A percentile compares a stretch with the other conserved stretches of the same genome.
Evolutionary conservation across 768 basidiomycete genomes (phyloP).

Genomic region (Macrolepiota dolichaula): DNA sequence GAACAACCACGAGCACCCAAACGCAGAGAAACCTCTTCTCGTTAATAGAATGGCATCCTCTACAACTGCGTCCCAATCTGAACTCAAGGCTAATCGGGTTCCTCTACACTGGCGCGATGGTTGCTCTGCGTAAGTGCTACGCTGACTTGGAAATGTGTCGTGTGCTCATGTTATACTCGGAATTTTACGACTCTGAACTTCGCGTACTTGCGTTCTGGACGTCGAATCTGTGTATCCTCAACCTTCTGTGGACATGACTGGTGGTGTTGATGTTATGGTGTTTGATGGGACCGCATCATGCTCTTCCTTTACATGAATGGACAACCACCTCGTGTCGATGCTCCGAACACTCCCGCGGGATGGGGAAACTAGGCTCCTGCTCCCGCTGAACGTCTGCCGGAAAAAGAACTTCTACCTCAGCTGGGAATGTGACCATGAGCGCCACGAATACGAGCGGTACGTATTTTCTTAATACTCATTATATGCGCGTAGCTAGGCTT

Average conservation of each 20-base stretch:
- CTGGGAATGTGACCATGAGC: constrained; percentile 94
- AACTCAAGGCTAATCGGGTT: constrained; percentile 71
- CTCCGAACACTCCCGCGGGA: not conserved
- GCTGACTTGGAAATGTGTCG: not conserved
- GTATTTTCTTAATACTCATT: constrained; percentile 20
- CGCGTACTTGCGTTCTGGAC: not conserved
- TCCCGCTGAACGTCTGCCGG: constrained; percentile 87
- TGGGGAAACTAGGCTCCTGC: constrained; percentile 57
- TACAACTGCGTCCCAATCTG: constrained; percentile 78
- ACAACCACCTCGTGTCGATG: not conserved
- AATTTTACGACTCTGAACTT: not conserved
- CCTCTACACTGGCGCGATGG: constrained; percentile 86
- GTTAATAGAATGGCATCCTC: constrained; percentile 55
- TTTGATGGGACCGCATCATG: not conserved
- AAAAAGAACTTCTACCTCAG: constrained; percentile 73
- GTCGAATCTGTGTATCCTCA: not conserved
- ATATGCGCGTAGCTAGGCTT: not conserved
- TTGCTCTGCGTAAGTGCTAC: constrained; percentile 77
- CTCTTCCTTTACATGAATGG: not conserved
- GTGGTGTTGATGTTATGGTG: not conserved
- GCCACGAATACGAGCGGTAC: constrained; percentile 83
- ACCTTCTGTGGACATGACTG: not conserved
- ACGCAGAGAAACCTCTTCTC: not conserved
- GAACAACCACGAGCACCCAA: not conserved
- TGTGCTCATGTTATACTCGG: constrained; percentile 3